Percentiles rank a stretch among this genome's conserved stretches.
These are phyloP conservation scores for Apiospora marii DNA, from an alignment of 2,329 filamentous ascomycete species.

Conservation along the genomic window DNA sequence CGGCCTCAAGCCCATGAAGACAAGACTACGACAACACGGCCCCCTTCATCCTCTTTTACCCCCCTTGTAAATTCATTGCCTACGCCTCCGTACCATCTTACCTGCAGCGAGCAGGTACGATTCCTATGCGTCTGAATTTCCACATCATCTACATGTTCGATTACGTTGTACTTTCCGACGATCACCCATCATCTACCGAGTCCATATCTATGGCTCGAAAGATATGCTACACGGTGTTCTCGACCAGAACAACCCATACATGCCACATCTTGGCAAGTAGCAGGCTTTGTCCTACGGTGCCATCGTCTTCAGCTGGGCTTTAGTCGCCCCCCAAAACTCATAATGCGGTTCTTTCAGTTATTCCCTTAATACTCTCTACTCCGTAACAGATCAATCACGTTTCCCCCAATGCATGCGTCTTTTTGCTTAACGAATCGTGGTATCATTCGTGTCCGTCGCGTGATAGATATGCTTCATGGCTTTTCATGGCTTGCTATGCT, in stretches of 20 bases:
- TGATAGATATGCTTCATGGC: constrained; percentile 1
- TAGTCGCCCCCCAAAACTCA: neutral
- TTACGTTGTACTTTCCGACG: neutral
- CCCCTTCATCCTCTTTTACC: neutral
- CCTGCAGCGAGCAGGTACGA: neutral
- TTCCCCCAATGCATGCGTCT: neutral
- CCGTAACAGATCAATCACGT: neutral
- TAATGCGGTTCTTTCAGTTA: neutral
- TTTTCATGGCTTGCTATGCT: neutral
- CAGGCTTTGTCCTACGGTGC: neutral
- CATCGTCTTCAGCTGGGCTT: neutral
- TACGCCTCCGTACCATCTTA: neutral
- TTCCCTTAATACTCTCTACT: neutral
- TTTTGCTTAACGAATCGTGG: neutral
- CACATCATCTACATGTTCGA: neutral
- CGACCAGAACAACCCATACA: neutral
- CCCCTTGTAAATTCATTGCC: neutral
- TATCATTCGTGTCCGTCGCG: constrained; percentile 6
- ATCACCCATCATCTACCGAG: neutral
- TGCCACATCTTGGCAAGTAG: neutral
- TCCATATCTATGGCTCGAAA: neutral
- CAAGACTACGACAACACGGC: neutral
- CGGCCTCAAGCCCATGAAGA: neutral
- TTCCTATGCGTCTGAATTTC: neutral
- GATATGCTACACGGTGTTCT: neutral